These are phyloP conservation scores for Aquanectria penicillioides DNA, from an alignment of 2,329 filamentous ascomycete genomes.

Conservation along the genomic window DNA sequence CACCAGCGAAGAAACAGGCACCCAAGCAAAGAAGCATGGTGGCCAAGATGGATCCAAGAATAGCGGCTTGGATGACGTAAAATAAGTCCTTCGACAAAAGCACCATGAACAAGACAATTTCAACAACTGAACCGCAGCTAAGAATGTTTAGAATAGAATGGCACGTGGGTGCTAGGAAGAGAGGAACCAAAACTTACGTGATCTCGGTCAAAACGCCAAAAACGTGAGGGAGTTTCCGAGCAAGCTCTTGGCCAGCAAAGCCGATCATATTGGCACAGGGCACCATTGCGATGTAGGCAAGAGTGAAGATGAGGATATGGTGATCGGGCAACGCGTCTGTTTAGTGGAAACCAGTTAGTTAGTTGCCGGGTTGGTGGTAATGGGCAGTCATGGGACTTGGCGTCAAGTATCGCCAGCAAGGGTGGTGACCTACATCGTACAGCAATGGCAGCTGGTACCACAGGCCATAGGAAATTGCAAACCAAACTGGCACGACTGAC, in stretches of 20 bases:
- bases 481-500: constrained; percentile 55
- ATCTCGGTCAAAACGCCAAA: constrained; percentile 71
- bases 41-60: constrained; percentile 83
- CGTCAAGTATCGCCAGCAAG: background rate
- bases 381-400: no score
- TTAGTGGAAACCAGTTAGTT: constrained; percentile 12
- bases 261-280: constrained; percentile 62
- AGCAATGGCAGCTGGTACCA: constrained; percentile 59
- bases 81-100: constrained; percentile 67
- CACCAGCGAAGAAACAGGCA: constrained; percentile 81
- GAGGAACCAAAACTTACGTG: constrained; percentile 51
- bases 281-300: constrained; percentile 62
- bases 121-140: constrained; percentile 76
- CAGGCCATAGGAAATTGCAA: constrained; percentile 62
- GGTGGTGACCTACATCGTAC: constrained; percentile 47
- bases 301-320: constrained; percentile 57
- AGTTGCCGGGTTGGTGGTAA: no score
- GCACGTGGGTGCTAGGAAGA: no score
- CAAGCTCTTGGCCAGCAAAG: constrained; percentile 73
- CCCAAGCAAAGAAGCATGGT: constrained; percentile 85
- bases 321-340: constrained; percentile 48
- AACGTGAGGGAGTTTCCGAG: constrained; percentile 80
- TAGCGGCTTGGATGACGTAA: constrained; percentile 83
- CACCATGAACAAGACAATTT: constrained; percentile 85
- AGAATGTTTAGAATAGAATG: constrained; percentile 14